Conservation (phyloP, 805 yeast species). For the Kazachstania kunashirensis region DNA sequence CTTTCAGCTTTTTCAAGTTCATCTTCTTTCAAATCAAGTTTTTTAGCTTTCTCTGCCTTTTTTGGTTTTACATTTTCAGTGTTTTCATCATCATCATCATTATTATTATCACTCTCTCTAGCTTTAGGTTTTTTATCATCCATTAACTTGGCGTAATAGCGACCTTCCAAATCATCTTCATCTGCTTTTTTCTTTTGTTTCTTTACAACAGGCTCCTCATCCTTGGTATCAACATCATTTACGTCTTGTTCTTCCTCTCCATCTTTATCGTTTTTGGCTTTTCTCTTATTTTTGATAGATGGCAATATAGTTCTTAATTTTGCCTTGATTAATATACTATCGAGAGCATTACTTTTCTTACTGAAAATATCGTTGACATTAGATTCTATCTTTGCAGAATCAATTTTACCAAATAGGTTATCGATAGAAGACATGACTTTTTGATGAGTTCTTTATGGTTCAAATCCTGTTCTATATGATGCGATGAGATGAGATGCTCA, state of each 20-base stretch:
- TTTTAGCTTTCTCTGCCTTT: constrained; percentile 32
- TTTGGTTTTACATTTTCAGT: constrained; percentile 2
- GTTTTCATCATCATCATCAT: constrained; percentile 6
- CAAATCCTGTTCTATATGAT: neutral
- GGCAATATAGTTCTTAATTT: constrained; percentile 7
- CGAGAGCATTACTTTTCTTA: constrained; percentile 39
- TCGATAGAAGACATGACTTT: constrained; percentile 16
- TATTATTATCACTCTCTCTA: constrained; percentile 9
- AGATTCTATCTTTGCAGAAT: constrained; percentile 26
- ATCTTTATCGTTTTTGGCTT: constrained; percentile 5
- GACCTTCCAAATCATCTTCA: constrained; percentile 43
- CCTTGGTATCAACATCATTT: neutral
- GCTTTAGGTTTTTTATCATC: constrained; percentile 26
- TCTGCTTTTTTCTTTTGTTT: constrained; percentile 6
- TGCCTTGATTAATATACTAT: constrained; percentile 3
- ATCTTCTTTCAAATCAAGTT: constrained; percentile 51
- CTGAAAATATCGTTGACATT: constrained; percentile 31
- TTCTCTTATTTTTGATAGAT: constrained; percentile 5
- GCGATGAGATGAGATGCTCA: constrained; percentile 19
- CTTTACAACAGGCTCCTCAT: constrained; percentile 4
- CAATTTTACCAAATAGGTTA: constrained; percentile 28
- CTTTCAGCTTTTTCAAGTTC: constrained; percentile 76
- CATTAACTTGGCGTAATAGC: constrained; percentile 43
- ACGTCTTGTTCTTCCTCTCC: constrained; percentile 1
- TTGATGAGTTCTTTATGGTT: neutral